Evolutionary conservation across 805 yeast species (phyloP).

Genomic region (Myxozyma monticola): DNA sequence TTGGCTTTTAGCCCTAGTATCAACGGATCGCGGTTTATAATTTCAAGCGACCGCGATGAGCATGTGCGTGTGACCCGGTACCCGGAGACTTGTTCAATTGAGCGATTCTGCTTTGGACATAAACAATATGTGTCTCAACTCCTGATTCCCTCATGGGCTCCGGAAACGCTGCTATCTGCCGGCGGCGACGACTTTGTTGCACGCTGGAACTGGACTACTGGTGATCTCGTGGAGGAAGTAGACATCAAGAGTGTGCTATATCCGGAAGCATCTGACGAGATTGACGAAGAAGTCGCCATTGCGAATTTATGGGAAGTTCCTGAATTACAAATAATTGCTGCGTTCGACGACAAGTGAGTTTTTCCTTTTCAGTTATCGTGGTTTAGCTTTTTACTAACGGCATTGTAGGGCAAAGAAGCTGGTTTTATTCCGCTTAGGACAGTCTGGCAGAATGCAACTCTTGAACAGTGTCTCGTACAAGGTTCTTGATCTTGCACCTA

Average conservation of each 20-base stretch:
- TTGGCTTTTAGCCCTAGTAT: constrained; percentile 49
- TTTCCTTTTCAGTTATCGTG: not conserved
- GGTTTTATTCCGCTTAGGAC: constrained; percentile 16
- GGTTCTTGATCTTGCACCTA: constrained; percentile 34
- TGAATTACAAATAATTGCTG: constrained; percentile 40
- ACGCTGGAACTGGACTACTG: constrained; percentile 77
- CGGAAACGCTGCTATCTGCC: constrained; percentile 64
- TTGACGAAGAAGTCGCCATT: constrained; percentile 41
- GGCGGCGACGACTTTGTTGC: constrained; percentile 84
- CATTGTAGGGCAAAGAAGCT: constrained; percentile 13
- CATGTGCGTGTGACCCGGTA: constrained; percentile 82
- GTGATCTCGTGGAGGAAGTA: constrained; percentile 50
- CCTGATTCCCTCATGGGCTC: constrained; percentile 54
- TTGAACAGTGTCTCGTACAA: constrained; percentile 31
- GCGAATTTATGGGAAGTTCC: constrained; percentile 31
- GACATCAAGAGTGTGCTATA: constrained; percentile 44
- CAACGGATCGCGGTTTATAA: constrained; percentile 53
- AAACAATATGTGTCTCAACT: constrained; percentile 74
- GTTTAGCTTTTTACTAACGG: too few relatives aligned
- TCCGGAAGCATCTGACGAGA: constrained; percentile 53
- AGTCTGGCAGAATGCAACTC: constrained; percentile 39
- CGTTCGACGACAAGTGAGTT: constrained; percentile 50
- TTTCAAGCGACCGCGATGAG: constrained; percentile 93
- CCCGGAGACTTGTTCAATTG: constrained; percentile 76
- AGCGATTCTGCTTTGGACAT: constrained; percentile 85